Evolutionary conservation across 2,329 filamentous ascomycete species (phyloP).

Genomic region (Aspergillus ruber): DNA sequence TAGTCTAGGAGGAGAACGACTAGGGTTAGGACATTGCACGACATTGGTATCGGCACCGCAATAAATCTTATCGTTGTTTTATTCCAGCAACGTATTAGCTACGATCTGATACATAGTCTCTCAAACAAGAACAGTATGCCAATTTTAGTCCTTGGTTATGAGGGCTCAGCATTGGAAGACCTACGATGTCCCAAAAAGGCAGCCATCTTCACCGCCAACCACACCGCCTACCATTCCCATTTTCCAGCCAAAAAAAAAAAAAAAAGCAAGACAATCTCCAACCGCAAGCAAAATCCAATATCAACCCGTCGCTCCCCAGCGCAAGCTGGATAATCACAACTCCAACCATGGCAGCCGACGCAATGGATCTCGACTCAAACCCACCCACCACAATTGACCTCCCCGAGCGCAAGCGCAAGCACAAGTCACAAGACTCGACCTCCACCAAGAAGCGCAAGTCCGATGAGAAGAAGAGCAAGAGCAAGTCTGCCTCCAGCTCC

Average conservation of each 20-base stretch:
- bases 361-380: slow-evolving; percentile 34
- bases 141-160: too few relatives aligned
- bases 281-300: slow-evolving; percentile 1
- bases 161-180: too few relatives aligned
- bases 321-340: not conserved
- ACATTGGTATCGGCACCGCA: too few relatives aligned
- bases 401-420: slow-evolving; percentile 37
- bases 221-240: slow-evolving; percentile 22
- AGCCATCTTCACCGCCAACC: slow-evolving; percentile 14
- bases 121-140: too few relatives aligned
- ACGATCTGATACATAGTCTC: too few relatives aligned
- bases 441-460: slow-evolving; percentile 40
- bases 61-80: too few relatives aligned
- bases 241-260: slow-evolving; percentile 12
- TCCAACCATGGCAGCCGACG: slow-evolving; percentile 29
- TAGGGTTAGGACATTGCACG: too few relatives aligned
- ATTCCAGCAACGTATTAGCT: too few relatives aligned
- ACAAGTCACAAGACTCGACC: slow-evolving; percentile 40
- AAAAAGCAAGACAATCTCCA: slow-evolving; percentile 12
- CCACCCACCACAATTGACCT: slow-evolving; percentile 14
- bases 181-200: too few relatives aligned
- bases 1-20: too few relatives aligned
- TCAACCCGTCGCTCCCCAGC: slow-evolving; percentile 5
- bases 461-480: slow-evolving; percentile 24
- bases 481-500: slow-evolving; percentile 27